These are phyloP conservation scores for Sphaerostilbella broomeana DNA, from an alignment of 2,329 filamentous ascomycete genomes.

Conservation along the genomic window DNA sequence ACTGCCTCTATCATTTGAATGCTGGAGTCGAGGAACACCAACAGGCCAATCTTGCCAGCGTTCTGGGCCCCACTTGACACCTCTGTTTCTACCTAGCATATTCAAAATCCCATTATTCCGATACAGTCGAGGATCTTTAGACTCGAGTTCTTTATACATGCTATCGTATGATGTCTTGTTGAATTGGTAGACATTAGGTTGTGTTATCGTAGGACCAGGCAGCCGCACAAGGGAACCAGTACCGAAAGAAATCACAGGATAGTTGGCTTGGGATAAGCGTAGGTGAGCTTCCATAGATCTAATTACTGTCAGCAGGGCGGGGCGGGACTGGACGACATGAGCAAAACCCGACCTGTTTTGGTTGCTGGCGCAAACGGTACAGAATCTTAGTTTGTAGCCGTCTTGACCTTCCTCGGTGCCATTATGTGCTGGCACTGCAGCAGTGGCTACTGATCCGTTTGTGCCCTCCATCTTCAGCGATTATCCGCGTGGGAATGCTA, in stretches of 20 bases:
- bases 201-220: slow-evolving; percentile 81
- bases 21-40: slow-evolving; percentile 73
- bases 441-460: too few relatives aligned
- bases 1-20: slow-evolving; percentile 68
- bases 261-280: slow-evolving; percentile 75
- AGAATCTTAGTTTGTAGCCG: slow-evolving; percentile 89
- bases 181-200: slow-evolving; percentile 97
- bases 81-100: slow-evolving; percentile 89
- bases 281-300: slow-evolving; percentile 90
- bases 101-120: slow-evolving; percentile 87
- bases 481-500: slow-evolving; percentile 11
- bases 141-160: slow-evolving; percentile 85
- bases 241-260: slow-evolving; percentile 96
- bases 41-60: slow-evolving; percentile 97
- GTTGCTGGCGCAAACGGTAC: slow-evolving; percentile 97
- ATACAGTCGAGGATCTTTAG: slow-evolving; percentile 83
- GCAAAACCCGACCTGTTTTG: slow-evolving; percentile 87
- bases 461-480: slow-evolving; percentile 33
- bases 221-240: slow-evolving; percentile 91
- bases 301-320: slow-evolving; percentile 7
- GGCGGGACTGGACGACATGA: too few relatives aligned
- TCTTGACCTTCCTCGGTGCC: slow-evolving; percentile 44
- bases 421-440: slow-evolving; percentile 31
- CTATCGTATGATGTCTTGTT: slow-evolving; percentile 92
- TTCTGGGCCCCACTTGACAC: slow-evolving; percentile 92